Base-by-base conservation (phyloP, 139 green algal genomes). In the Pedinophyceae sp. region DNA sequence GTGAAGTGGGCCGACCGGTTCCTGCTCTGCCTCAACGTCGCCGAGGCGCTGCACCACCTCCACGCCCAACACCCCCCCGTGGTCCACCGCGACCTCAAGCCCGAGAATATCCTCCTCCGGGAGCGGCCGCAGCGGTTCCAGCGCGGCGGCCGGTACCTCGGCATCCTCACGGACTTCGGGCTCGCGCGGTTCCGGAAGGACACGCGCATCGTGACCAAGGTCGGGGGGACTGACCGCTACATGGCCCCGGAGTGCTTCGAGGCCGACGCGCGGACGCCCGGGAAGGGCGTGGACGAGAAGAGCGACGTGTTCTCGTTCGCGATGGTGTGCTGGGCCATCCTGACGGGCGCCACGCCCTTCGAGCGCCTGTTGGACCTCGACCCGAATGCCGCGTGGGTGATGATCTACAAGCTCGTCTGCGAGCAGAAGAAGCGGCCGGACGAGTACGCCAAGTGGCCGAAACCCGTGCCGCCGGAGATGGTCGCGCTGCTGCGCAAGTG, bases 271-370 rank as follows among this genome's bases (percentile, higher is more conserved):
- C n/a, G n/a, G n/a, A n/a, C n/a, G n/a, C n/a, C n/a, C n/a, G 34
- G 34, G 10, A 13, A 13, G 10, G 34, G 34, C 34, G 34, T 43
- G 10, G 13, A 13, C 13, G 34, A 43, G 34, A 7, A 7, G 10
- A 13, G 10, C 34, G 34, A 43, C 13, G 34, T 43, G 10, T 43
- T 43, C 13, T 43, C 34, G 34, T 43, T 43, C 13, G 34, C 10
- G 34, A 43, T 43, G 34, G 34, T 43, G 34, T 43, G 34, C 34
- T 43, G 34, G 34, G 34, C 34, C 34, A 43, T 43, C 34, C 34
- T 43, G 34, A 43, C 34, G 34, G 34, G 34, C 34, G 13, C 7
- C 10, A 7, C 13, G 34, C 34, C 34, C 34, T 43, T 43, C 34
- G 34, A 43, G 34, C 10, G 34, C 10, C 7, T 13, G 10, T 19